These are phyloP conservation scores for Cladosporium sp. DNA, from an alignment of 2,329 filamentous ascomycete genomes.

Conservation along the genomic window DNA sequence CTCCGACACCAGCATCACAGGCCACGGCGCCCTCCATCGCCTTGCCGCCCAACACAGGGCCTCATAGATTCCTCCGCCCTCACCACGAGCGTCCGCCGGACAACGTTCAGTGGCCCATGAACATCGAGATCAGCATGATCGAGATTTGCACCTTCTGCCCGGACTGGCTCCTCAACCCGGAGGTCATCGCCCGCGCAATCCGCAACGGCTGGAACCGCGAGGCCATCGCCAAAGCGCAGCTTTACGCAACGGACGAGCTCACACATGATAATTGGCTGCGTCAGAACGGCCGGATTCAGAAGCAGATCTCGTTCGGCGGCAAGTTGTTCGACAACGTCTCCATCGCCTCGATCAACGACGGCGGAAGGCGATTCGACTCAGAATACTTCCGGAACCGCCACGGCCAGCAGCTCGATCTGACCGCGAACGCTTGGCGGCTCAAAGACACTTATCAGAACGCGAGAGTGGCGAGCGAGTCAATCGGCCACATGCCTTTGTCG, in stretches of 20 bases:
- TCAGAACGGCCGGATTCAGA: slow-evolving; percentile 2
- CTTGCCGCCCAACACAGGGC: too few species aligned
- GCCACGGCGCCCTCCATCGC: too few species aligned
- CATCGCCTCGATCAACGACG: neutral
- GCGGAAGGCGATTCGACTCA: neutral
- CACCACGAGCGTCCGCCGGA: neutral
- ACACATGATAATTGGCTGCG: neutral
- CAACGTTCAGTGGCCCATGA: slow-evolving; percentile 11
- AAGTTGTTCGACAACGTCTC: slow-evolving; percentile 1
- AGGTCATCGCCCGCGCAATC: slow-evolving; percentile 5
- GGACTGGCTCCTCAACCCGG: slow-evolving; percentile 11
- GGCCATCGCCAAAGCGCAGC: slow-evolving; percentile 4
- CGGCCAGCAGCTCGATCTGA: slow-evolving; percentile 13
- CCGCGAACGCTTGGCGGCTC: slow-evolving; percentile 10
- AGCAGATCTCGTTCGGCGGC: slow-evolving; percentile 8
- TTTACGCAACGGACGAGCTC: neutral
- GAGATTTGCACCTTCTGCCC: slow-evolving; percentile 16
- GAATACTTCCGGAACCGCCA: neutral
- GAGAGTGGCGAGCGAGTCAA: neutral
- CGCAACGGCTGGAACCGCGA: slow-evolving; percentile 10
- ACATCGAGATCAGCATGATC: slow-evolving; percentile 14
- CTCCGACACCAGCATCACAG: too few species aligned
- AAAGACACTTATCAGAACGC: neutral
- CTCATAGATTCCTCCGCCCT: neutral
- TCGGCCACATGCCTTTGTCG: slow-evolving; percentile 7